These are phyloP conservation scores for Clonostachys chloroleuca DNA, from an alignment of 2,329 filamentous ascomycete genomes.

Conservation along the genomic window DNA sequence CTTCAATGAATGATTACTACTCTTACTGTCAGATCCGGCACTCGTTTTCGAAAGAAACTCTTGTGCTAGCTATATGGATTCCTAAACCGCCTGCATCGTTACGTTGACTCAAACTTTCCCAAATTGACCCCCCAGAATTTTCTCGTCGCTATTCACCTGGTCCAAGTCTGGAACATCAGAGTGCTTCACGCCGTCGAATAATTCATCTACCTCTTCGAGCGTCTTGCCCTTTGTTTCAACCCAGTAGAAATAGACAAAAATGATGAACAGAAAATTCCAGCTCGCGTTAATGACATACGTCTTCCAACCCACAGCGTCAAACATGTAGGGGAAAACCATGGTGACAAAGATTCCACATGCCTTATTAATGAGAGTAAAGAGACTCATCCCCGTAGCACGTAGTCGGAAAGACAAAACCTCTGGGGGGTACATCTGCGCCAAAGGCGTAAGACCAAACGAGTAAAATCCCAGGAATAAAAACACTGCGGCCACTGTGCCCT, in stretches of 20 bases:
- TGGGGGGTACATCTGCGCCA: conserved; percentile 7
- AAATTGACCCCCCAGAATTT: too few species aligned
- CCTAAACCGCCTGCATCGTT: too few species aligned
- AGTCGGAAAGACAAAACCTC: conserved; percentile 10
- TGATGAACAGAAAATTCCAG: not conserved
- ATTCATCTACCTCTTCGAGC: conserved; percentile 29
- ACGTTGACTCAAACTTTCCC: too few species aligned
- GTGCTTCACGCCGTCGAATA: conserved; percentile 3
- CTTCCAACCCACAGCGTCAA: conserved; percentile 19
- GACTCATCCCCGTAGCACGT: conserved; percentile 6
- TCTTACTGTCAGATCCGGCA: too few species aligned
- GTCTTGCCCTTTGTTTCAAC: conserved; percentile 33
- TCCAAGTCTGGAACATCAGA: not conserved
- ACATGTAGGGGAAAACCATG: conserved; percentile 19
- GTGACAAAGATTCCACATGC: conserved; percentile 6
- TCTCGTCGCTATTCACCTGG: too few species aligned
- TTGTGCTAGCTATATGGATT: too few species aligned
- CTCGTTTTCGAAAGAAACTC: too few species aligned
- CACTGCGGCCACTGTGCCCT: conserved; percentile 7
- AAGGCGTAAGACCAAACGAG: conserved; percentile 8
- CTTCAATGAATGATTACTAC: too few species aligned
- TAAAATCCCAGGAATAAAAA: conserved; percentile 10
- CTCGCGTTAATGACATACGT: conserved; percentile 1
- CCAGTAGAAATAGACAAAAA: not conserved
- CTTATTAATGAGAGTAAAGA: conserved; percentile 2